A percentile compares a stretch with the other conserved stretches of the same genome.
These are phyloP conservation scores for Boehmeria nivea DNA, from an alignment of 306 rosid species.

Conservation along the genomic window DNA sequence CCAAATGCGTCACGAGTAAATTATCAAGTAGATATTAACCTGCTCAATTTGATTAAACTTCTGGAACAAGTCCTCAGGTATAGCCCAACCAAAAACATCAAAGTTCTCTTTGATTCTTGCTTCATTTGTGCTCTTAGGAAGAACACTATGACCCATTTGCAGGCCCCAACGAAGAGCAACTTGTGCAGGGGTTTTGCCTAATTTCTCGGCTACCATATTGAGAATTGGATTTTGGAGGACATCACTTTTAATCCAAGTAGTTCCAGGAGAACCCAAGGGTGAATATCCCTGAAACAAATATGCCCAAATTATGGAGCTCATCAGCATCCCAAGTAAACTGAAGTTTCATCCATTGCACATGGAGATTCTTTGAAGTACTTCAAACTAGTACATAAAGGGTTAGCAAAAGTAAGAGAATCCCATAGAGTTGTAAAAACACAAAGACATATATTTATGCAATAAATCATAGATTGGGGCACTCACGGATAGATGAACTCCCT, in stretches of 20 bases:
- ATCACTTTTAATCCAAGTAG: slow-evolving; percentile 47
- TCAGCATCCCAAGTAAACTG: too few relatives aligned
- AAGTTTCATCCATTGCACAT: too few relatives aligned
- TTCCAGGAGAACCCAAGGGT: slow-evolving; percentile 72
- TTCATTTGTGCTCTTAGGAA: slow-evolving; percentile 73
- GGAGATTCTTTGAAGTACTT: too few relatives aligned
- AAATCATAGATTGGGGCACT: slow-evolving; percentile 15
- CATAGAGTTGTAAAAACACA: too few relatives aligned
- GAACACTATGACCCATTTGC: slow-evolving; percentile 67
- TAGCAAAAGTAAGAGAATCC: too few relatives aligned
- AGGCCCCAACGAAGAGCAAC: slow-evolving; percentile 82
- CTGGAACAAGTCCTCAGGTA: slow-evolving; percentile 50
- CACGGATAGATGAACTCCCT: slow-evolving; percentile 58
- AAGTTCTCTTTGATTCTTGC: slow-evolving; percentile 59
- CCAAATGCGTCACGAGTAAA: too few relatives aligned
- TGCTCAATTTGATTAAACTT: slow-evolving; percentile 44
- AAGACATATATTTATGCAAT: too few relatives aligned
- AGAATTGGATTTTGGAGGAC: slow-evolving; percentile 50
- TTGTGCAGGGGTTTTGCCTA: slow-evolving; percentile 69
- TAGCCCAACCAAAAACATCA: slow-evolving; percentile 62
- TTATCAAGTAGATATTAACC: slow-evolving; percentile 8
- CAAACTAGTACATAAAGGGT: too few relatives aligned
- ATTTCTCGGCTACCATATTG: slow-evolving; percentile 32
- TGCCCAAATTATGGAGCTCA: too few relatives aligned
- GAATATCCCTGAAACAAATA: slow-evolving; percentile 43